These are phyloP conservation scores for Gonapodya sp. DNA, from an alignment of 192 early-diverging fungal species.

Conservation along the genomic window DNA sequence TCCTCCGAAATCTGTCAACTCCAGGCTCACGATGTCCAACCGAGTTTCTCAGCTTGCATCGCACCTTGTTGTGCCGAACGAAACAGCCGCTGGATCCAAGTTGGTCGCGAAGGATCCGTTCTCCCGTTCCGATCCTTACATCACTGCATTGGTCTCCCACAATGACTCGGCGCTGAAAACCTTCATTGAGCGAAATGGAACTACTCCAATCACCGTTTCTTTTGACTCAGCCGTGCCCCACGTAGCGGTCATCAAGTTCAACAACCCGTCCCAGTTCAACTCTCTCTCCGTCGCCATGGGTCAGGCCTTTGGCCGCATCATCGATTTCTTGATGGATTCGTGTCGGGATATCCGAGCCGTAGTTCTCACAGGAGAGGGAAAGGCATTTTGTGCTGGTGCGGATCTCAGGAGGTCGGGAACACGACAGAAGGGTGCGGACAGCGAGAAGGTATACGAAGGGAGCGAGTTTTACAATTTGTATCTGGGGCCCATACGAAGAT, in stretches of 20 bases:
- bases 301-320: not conserved
- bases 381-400: not conserved
- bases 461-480: slow-evolving; percentile 5
- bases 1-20: no score
- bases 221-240: not conserved
- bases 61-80: not conserved
- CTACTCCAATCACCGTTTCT: not conserved
- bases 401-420: not conserved
- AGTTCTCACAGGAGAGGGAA: slow-evolving; percentile 7
- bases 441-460: slow-evolving; percentile 2
- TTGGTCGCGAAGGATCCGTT: not conserved
- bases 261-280: slow-evolving; percentile 7
- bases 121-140: not conserved
- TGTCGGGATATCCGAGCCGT: not conserved
- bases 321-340: not conserved
- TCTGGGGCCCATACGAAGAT: slow-evolving; percentile 4
- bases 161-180: not conserved
- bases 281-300: slow-evolving; percentile 5
- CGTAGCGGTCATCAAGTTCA: not conserved
- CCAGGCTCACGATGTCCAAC: not conserved
- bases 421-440: not conserved
- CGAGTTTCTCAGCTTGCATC: not conserved
- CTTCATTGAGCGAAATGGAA: not conserved
- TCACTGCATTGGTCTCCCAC: not conserved
- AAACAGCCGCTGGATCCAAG: not conserved